phyloP scores from a whole-genome alignment of 1,284 basidiomycete species.

The Apiotrichum siamense region DNA sequence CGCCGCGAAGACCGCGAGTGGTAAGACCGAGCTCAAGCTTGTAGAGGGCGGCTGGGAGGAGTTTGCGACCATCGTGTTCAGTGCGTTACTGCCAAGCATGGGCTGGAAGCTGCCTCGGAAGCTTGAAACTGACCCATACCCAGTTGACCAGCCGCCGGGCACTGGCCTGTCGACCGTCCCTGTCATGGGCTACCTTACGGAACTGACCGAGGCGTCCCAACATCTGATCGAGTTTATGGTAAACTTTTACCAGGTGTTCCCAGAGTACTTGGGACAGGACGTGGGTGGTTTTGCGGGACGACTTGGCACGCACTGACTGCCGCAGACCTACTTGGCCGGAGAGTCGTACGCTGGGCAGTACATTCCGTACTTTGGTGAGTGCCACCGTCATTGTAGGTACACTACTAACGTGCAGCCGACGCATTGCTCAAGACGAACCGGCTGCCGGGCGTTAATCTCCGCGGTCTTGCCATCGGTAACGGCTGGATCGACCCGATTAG shows the following conservation, averaged over 20 bases:
- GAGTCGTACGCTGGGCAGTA: conserved; percentile 99
- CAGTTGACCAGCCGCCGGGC: conserved; percentile 94
- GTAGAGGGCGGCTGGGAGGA: conserved; percentile 96
- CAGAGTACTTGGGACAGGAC: conserved; percentile 75
- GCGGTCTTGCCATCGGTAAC: conserved; percentile 88
- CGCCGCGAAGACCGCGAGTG: conserved; percentile 40
- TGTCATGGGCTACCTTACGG: conserved; percentile 77
- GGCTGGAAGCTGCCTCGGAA: neutral
- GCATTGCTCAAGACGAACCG: conserved; percentile 63
- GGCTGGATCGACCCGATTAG: conserved; percentile 88
- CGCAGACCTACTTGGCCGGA: conserved; percentile 80
- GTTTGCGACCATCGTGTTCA: conserved; percentile 90
- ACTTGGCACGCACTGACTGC: conserved; percentile 1
- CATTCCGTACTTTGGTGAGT: conserved; percentile 84
- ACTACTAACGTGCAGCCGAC: conserved; percentile 56
- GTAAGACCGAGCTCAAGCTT: conserved; percentile 68
- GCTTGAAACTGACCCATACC: no score
- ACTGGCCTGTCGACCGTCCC: conserved; percentile 88
- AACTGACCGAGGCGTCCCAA: conserved; percentile 64
- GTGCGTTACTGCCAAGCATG: conserved; percentile 51
- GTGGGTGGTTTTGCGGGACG: conserved; percentile 52
- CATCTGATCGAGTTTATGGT: conserved; percentile 78
- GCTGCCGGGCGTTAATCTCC: conserved; percentile 54
- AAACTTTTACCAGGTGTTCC: conserved; percentile 86
- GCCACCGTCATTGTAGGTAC: neutral